Percentiles rank a stretch among this genome's conserved stretches.
Evolutionary conservation across 495 filamentous ascomycete genomes (phyloP).

Genomic region (Mytilinidion resinicola): DNA sequence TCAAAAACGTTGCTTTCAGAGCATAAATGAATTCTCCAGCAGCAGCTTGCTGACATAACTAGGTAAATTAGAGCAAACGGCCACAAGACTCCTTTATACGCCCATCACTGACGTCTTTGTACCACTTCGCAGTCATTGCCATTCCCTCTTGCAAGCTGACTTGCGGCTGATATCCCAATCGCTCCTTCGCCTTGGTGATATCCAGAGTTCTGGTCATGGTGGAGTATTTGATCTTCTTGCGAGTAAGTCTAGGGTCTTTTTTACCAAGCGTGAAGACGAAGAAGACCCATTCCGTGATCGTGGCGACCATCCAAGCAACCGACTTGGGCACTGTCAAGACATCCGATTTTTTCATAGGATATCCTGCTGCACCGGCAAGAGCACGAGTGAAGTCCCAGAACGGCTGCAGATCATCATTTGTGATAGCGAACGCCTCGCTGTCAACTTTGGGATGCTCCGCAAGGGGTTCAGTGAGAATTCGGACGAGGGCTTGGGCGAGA

Average conservation of each 20-base stretch:
- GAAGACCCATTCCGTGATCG: constrained; percentile 11
- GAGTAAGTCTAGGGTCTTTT: constrained; percentile 3
- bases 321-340: constrained; percentile 1
- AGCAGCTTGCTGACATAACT: too few relatives aligned
- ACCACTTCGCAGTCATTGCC: not conserved
- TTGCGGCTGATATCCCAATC: constrained; percentile 13
- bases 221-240: constrained; percentile 3
- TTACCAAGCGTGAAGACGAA: constrained; percentile 8
- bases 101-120: too few relatives aligned
- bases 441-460: too few relatives aligned
- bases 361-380: not conserved
- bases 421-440: constrained; percentile 8
- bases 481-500: too few relatives aligned
- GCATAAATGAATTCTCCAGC: too few relatives aligned
- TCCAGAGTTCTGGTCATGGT: constrained; percentile 6
- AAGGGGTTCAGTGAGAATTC: too few relatives aligned
- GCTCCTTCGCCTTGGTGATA: constrained; percentile 14
- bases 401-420: constrained; percentile 10
- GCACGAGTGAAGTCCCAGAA: constrained; percentile 7
- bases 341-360: not conserved
- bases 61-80: too few relatives aligned
- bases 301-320: constrained; percentile 1
- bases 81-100: too few relatives aligned
- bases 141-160: constrained; percentile 9
- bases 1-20: too few relatives aligned